Conservation (phyloP, 305 asterid genomes). For the Fraxinus angustifolia region DNA sequence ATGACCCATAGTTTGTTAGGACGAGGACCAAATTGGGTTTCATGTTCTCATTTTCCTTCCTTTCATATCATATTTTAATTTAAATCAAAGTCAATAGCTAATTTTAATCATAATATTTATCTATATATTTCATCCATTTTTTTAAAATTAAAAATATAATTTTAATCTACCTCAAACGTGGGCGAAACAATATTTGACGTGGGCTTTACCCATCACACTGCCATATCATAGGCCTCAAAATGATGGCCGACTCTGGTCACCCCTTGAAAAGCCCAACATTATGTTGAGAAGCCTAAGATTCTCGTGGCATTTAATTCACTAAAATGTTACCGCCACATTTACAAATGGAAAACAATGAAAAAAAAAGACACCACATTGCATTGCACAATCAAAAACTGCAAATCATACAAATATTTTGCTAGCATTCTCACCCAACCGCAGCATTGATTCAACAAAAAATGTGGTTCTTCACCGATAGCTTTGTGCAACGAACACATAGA, state of each 20-base stretch:
- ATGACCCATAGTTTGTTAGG: background rate
- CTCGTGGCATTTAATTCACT: background rate
- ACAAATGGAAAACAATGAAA: background rate
- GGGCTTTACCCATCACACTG: background rate
- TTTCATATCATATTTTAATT: no score
- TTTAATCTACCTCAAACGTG: background rate
- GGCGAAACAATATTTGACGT: background rate
- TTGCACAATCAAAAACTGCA: background rate
- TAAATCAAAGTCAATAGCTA: background rate
- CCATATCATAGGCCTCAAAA: background rate
- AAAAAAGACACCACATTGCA: background rate
- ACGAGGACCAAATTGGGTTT: background rate
- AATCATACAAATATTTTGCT: background rate
- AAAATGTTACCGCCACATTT: background rate
- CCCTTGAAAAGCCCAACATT: background rate
- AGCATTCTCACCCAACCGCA: background rate
- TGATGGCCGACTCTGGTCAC: background rate
- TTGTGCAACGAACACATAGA: background rate
- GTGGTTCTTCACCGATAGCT: background rate
- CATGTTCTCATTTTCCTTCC: background rate
- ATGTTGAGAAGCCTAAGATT: no score
- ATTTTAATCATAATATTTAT: no score
- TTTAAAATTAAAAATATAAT: no score
- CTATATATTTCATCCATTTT: no score
- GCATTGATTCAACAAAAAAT: background rate